Evolutionary conservation across 192 early-diverging fungal genomes (phyloP).

Genomic region (Neocallimastix lanati): DNA sequence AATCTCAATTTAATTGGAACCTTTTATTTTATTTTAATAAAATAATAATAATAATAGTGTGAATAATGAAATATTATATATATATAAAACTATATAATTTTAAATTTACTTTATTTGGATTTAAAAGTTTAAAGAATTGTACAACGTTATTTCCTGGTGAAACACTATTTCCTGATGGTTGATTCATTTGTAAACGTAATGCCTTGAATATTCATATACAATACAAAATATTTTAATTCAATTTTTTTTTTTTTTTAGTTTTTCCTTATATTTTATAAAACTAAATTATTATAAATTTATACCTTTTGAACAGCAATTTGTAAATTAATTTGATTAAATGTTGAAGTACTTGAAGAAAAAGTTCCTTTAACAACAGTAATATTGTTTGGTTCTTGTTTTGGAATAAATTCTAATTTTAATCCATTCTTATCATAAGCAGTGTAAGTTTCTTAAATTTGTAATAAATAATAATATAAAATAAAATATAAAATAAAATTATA

Average conservation of each 20-base stretch:
- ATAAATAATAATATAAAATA: conserved; percentile 5
- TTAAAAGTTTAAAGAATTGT: conserved; percentile 70
- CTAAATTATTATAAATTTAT: too few species aligned
- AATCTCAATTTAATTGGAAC: conserved; percentile 4
- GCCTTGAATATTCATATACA: conserved; percentile 27
- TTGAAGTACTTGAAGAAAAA: conserved; percentile 39
- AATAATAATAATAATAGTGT: too few species aligned
- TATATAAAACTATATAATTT: neutral
- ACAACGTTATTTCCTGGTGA: conserved; percentile 37
- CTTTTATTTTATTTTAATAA: neutral
- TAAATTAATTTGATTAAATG: conserved; percentile 54
- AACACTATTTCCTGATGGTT: conserved; percentile 50
- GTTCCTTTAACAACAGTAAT: conserved; percentile 33
- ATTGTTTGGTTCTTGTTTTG: conserved; percentile 31
- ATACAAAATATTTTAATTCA: too few species aligned
- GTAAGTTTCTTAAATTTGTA: conserved; percentile 12
- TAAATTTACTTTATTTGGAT: conserved; percentile 42
- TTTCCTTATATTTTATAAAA: too few species aligned
- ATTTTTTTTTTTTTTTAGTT: too few species aligned
- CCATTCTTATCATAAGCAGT: conserved; percentile 65
- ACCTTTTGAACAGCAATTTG: conserved; percentile 87
- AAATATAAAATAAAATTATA: too few species aligned
- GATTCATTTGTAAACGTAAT: conserved; percentile 68
- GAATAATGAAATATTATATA: neutral
- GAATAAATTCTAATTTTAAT: conserved; percentile 42